Evolutionary conservation across 169 alveolate genomes (phyloP).

Genomic region (Cryptosporidium andersoni): DNA sequence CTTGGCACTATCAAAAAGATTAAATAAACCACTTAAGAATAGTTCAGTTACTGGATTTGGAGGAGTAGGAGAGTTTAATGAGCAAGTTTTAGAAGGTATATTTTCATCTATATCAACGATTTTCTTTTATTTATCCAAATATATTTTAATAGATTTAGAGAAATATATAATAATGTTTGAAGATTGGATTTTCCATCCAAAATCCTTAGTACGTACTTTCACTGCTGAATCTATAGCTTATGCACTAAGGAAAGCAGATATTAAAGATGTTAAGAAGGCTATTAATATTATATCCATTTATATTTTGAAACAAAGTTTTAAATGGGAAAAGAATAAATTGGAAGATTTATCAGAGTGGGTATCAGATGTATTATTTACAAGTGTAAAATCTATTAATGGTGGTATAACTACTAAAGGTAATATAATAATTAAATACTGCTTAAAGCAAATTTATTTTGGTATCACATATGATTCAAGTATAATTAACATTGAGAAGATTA

Average conservation of each 20-base stretch:
- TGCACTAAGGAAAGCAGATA: slow-evolving; percentile 26
- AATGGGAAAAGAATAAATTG: background rate
- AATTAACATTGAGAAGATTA: too few relatives aligned
- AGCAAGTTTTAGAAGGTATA: slow-evolving; percentile 15
- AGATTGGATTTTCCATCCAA: slow-evolving; percentile 36
- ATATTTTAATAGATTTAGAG: slow-evolving; percentile 8
- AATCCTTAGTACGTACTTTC: slow-evolving; percentile 8
- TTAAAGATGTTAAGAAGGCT: slow-evolving; percentile 6
- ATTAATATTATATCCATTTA: background rate
- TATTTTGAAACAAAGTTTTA: background rate
- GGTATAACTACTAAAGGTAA: slow-evolving; percentile 34
- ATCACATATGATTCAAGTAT: too few relatives aligned
- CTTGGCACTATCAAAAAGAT: slow-evolving; percentile 10
- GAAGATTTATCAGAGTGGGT: slow-evolving; percentile 11
- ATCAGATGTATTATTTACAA: slow-evolving; percentile 5
- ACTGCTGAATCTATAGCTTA: slow-evolving; percentile 62
- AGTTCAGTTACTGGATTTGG: slow-evolving; percentile 42
- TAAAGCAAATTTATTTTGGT: slow-evolving; percentile 34
- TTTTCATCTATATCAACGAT: slow-evolving; percentile 57
- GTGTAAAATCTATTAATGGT: slow-evolving; percentile 31
- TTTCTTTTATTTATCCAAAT: slow-evolving; percentile 49
- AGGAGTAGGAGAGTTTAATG: slow-evolving; percentile 42
- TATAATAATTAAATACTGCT: slow-evolving; percentile 10
- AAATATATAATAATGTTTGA: slow-evolving; percentile 8
- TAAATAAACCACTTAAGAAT: slow-evolving; percentile 27